Evolutionary conservation across 1,139 yeast genomes (phyloP), one percentile per base, ranked within the genome.

Genomic region (Sugiyamaella grinbergsii): DNA sequence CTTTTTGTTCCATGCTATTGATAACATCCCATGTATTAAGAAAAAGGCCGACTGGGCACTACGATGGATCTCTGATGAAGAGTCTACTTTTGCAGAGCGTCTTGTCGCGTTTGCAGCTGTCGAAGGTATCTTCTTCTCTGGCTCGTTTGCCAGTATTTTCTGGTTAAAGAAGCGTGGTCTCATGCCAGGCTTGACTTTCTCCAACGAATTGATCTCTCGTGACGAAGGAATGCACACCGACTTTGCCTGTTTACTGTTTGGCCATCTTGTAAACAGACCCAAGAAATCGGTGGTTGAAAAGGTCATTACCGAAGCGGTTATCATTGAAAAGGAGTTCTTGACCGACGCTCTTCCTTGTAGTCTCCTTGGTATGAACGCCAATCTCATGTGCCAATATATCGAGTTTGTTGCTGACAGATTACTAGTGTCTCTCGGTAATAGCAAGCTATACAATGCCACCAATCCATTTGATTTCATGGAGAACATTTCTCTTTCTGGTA

Each of bases 401-500:
- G 96, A 94, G 75, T 93, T 89, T 70, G 93, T 85, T 59, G 99
- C 99, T 64, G 99, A 93, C 75, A 82, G 98, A 74, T 79, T 93
- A 66, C 79, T 93, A 58, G 81, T 88, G 48, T 80, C 98, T 10
- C 80, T 93, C 61, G 98, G 98, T 61, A 88, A 89, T 78, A 78
- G 84, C 72, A 90, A 91, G 77, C 78, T 80, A 58, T 93, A 83
- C 81, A 88, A 89, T 67, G 93, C 79, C 55, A 75, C 86, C 57
- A 94, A 93, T 71, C 99, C 99, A 70, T 93, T 93, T 71, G 98
- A 91, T 72, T 93, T 91, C 69, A 93, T 93, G 98, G 99, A 93
- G 76, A 90, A 90, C 77, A 90, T 90, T 65, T 90, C 98, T 20
- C 81, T 93, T 64, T 94, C 96, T 54, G 98, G 98, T 72, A 93